Conservation (phyloP, 345 rosid species). For the Carallia pectinifolia region DNA sequence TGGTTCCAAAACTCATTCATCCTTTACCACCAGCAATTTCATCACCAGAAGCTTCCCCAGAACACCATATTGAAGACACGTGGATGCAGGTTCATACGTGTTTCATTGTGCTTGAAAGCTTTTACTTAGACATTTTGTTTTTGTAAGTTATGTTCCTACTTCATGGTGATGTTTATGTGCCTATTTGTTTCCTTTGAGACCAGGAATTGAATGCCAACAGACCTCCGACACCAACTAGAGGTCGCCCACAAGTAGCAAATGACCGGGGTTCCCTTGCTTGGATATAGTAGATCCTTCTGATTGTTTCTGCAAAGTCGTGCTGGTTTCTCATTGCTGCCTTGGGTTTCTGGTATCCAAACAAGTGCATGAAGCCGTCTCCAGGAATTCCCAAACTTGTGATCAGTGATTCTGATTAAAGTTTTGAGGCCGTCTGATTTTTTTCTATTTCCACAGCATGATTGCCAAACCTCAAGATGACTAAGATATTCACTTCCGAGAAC, state of each 20-base stretch:
- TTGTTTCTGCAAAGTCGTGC: slow-evolving; percentile 30
- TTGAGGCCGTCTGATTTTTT: slow-evolving; percentile 33
- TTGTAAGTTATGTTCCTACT: background rate
- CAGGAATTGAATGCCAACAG: slow-evolving; percentile 96
- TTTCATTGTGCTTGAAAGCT: slow-evolving; percentile 4
- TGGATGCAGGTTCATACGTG: slow-evolving; percentile 86
- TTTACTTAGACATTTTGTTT: background rate
- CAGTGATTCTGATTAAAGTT: slow-evolving; percentile 25
- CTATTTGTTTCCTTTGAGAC: slow-evolving; percentile 7
- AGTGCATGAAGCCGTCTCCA: slow-evolving; percentile 43
- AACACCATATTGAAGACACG: slow-evolving; percentile 84
- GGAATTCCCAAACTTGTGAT: slow-evolving; percentile 29
- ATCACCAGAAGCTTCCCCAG: slow-evolving; percentile 81
- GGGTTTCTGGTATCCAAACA: slow-evolving; percentile 40
- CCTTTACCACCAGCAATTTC: slow-evolving; percentile 93
- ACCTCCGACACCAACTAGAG: slow-evolving; percentile 95
- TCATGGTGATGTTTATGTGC: background rate
- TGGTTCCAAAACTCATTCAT: slow-evolving; percentile 95
- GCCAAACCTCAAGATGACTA: slow-evolving; percentile 30
- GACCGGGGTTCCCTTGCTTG: slow-evolving; percentile 93
- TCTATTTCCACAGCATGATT: slow-evolving; percentile 21
- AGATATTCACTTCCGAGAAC: slow-evolving; percentile 36
- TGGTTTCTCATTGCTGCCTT: slow-evolving; percentile 39
- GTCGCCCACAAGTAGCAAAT: slow-evolving; percentile 79
- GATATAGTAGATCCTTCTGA: slow-evolving; percentile 45